Evolutionary conservation across 2,329 filamentous ascomycete species (phyloP).

Genomic region (Beauveria asiatica): DNA sequence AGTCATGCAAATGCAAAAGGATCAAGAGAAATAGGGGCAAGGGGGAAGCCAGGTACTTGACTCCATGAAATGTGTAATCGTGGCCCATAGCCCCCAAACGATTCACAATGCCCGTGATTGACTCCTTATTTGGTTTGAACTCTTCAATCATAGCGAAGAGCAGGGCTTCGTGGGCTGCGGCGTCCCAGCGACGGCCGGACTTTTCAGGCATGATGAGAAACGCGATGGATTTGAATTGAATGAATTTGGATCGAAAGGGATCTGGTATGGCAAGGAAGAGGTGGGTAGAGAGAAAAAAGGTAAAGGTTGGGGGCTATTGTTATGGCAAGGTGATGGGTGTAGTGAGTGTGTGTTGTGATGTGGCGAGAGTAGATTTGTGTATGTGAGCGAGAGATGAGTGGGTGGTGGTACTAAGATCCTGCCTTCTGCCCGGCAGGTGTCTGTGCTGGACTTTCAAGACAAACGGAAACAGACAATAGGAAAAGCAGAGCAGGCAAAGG

Average conservation of each 20-base stretch:
- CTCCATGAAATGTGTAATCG: constrained; percentile 29
- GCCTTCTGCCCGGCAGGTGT: too few species aligned
- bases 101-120: constrained; percentile 24
- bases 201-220: constrained; percentile 15
- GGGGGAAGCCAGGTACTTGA: constrained; percentile 26
- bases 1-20: not conserved
- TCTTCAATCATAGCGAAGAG: constrained; percentile 29
- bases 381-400: not conserved
- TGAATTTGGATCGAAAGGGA: constrained; percentile 1
- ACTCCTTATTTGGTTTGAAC: constrained; percentile 25
- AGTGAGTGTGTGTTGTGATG: not conserved
- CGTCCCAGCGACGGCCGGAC: constrained; percentile 24
- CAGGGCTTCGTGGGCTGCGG: constrained; percentile 29
- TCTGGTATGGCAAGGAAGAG: not conserved
- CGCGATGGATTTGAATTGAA: constrained; percentile 4
- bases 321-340: not conserved
- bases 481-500: not conserved
- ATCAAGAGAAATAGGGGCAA: not conserved
- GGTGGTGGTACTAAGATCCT: not conserved
- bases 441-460: not conserved
- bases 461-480: constrained; percentile 2
- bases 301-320: too few species aligned
- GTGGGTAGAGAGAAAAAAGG: too few species aligned
- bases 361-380: not conserved
- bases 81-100: constrained; percentile 28